Evolutionary conservation across 148 eudicot genomes (phyloP).

Genomic region (Nepenthes gracilis): DNA sequence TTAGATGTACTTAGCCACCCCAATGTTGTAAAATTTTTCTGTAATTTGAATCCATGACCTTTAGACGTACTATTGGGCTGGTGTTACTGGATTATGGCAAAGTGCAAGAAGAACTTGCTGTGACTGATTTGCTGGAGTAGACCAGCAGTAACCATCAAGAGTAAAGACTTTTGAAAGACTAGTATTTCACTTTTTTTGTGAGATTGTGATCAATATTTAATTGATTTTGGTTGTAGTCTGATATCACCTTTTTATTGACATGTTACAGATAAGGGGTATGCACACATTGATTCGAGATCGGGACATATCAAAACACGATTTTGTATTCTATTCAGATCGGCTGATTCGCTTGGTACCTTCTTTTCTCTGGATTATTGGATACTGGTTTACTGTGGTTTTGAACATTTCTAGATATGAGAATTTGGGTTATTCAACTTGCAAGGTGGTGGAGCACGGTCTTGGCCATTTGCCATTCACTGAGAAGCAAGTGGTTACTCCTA

Average conservation of each 20-base stretch:
- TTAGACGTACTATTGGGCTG: too few species aligned
- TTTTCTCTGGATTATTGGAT: slow-evolving; percentile 1
- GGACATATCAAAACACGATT: slow-evolving; percentile 92
- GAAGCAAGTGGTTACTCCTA: slow-evolving; percentile 85
- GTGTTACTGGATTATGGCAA: too few species aligned
- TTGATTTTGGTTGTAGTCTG: too few species aligned
- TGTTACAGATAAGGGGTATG: slow-evolving; percentile 93
- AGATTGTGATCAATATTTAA: too few species aligned
- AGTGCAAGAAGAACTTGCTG: not conserved
- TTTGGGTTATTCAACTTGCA: slow-evolving; percentile 14
- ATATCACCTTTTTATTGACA: not conserved
- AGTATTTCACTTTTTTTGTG: too few species aligned
- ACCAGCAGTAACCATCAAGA: not conserved
- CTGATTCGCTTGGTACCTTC: slow-evolving; percentile 81
- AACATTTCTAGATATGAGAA: not conserved
- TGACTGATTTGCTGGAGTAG: not conserved
- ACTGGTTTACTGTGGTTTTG: not conserved
- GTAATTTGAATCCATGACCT: too few species aligned
- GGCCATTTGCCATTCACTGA: slow-evolving; percentile 95
- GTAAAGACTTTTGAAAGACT: not conserved
- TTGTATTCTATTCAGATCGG: slow-evolving; percentile 94
- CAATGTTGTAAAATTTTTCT: too few species aligned
- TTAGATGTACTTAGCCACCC: too few species aligned
- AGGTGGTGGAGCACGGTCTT: slow-evolving; percentile 99
- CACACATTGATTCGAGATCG: slow-evolving; percentile 89